These are phyloP conservation scores for Ichthyophthirius multifiliis DNA, from an alignment of 169 alveolate species.

Conservation along the genomic window DNA sequence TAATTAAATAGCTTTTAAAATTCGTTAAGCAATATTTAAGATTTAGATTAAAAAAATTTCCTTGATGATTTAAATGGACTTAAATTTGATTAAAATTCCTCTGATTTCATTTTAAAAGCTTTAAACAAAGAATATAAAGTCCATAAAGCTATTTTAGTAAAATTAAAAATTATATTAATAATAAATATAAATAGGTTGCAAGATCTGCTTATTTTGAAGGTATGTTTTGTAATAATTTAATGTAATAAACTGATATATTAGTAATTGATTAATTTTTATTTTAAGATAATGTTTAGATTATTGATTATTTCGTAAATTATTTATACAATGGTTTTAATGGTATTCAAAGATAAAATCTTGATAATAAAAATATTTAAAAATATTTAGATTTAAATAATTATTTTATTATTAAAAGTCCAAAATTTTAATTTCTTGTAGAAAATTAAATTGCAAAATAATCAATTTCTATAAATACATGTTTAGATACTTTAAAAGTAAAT, in stretches of 20 bases:
- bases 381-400: background rate
- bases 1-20: background rate
- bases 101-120: background rate
- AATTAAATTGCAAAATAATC: background rate
- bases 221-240: background rate
- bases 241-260: background rate
- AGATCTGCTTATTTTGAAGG: background rate
- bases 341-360: background rate
- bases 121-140: background rate
- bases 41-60: background rate
- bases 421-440: background rate
- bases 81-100: background rate
- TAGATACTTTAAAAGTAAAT: background rate
- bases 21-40: background rate
- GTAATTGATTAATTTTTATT: background rate
- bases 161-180: background rate
- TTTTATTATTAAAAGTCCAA: background rate
- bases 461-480: background rate
- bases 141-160: background rate
- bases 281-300: background rate
- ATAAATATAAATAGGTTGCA: background rate
- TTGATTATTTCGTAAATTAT: background rate
- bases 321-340: background rate
- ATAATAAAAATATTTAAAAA: background rate
- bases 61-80: background rate